Evolutionary conservation across 805 yeast species (phyloP), one percentile per base, ranked within the genome.

Genomic region (Cyberlindnera petersonii): DNA sequence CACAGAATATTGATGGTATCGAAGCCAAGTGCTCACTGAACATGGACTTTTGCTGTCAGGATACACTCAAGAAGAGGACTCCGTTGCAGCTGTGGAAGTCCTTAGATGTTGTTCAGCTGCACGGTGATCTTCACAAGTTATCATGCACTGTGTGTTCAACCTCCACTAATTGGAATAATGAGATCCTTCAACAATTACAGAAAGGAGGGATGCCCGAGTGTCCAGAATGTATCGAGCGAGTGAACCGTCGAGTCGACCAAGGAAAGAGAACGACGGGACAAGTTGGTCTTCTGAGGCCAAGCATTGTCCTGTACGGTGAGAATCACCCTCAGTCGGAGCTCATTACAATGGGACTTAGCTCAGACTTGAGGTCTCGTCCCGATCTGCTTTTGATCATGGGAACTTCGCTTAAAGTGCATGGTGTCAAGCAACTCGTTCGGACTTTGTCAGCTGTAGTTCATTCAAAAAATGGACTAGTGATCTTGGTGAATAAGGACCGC

Each of bases 1-100:
- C 98, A 1, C 98, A 93, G 56, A 91, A 91, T 58, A 91, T 91
- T 43, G 98, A 91, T 60, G 89, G 95, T 0, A 66, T 91, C 24
- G 98, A 91, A 56, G 65, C 77, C 34, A 64, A 68, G 33, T 69
- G 82, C 19, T 82, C 86, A 17, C 64, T 89, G 40, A 70, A 68
- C 26, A 67, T 81, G 34, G 88, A 24, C 21, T 26, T 37, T 19
- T 89, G 3, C n/a, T 63, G 67, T 19, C 66, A 69, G 27, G 51
- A 63, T n/a, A n/a, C n/a, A n/a, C n/a, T n/a, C 11, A 24, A 18
- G 22, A 16, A 23, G 9, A 40, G 20, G 27, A 32, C 32, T 24
- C 36, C 29, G 17, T 20, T 16, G 40, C 48, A 50, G 21, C 60
- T 55, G 29, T 82, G 91, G 85, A 79, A 74, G 48, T 68, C 68